Conservation (phyloP, 1,139 yeast genomes). For the Lodderomyces metapsilosis region DNA sequence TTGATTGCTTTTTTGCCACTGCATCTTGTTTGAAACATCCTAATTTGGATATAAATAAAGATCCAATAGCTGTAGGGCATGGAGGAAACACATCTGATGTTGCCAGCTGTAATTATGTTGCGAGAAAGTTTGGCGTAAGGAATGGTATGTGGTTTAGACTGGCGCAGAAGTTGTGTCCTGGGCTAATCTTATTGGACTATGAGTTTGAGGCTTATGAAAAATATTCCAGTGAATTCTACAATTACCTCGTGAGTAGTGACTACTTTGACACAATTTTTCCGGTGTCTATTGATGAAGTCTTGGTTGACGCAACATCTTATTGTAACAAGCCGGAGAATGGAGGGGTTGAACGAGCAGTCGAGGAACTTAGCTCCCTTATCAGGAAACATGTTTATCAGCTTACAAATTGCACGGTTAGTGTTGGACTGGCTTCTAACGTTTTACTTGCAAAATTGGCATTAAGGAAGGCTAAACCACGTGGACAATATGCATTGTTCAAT, state of each 20-base stretch:
- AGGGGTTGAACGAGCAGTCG: constrained; percentile 17
- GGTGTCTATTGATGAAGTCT: constrained; percentile 87
- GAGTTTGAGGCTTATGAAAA: constrained; percentile 73
- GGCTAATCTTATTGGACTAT: constrained; percentile 60
- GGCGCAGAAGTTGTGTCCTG: constrained; percentile 67
- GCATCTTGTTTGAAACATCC: constrained; percentile 68
- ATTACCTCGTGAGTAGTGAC: constrained; percentile 48
- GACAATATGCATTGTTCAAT: constrained; percentile 41
- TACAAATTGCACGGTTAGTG: constrained; percentile 71
- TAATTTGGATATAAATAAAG: constrained; percentile 50
- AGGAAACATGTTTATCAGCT: constrained; percentile 41
- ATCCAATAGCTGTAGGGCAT: constrained; percentile 83
- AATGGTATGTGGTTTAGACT: constrained; percentile 88
- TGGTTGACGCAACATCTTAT: constrained; percentile 61
- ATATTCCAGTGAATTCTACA: constrained; percentile 46
- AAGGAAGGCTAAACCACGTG: constrained; percentile 77
- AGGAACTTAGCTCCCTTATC: constrained; percentile 35
- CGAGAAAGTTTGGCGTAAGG: constrained; percentile 66
- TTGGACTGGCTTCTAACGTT: constrained; percentile 74
- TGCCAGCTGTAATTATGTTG: constrained; percentile 91
- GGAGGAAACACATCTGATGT: constrained; percentile 72
- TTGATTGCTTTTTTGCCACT: constrained; percentile 91
- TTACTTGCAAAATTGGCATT: constrained; percentile 78
- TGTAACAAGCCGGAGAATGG: constrained; percentile 16
- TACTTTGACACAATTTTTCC: constrained; percentile 68